Evolutionary conservation across 768 basidiomycete species (phyloP), one percentile per base, ranked within the genome.

Genomic region (Rhizopogon roseolus): DNA sequence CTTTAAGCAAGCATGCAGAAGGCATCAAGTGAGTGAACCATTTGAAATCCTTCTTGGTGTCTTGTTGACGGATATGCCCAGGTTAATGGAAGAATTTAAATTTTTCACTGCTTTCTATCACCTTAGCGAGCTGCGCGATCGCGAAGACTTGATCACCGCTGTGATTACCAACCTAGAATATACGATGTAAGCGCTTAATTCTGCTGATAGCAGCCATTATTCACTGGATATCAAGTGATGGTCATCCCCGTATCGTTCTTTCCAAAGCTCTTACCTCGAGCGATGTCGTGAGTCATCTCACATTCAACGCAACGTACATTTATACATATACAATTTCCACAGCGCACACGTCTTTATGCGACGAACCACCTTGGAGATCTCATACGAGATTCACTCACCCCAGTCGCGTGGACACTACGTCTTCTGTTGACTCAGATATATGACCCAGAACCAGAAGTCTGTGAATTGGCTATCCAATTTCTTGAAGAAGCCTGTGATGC

Each of bases 101-200:
- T 80, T 98, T 27, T 98, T 98, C 68, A 98, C 94, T 0, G 88
- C 91, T 0, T 95, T 98, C 68, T 98, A 98, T 65, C 95, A 94
- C 65, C 72, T 98, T 41, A 92, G 88, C 63, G 97, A 98, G 64
- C 77, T 98, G 36, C 79, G 88, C 25, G 89, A 88, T 68, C 79
- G 97, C 37, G 94, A 98, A 64, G 95, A 98, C 65, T 76, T 99
- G 42, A 90, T 95, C 54, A 91, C 87, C 61, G 86, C 84, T 2
- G 91, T 97, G 59, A 88, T 98, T 38, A 91, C 93, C 62, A 90
- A 90, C 60, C 73, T 97, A 37, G 93, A 98, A 66, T 99, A 98
- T 56, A 84, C 81, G 66, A 85, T 86, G 94, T 93, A 58, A 52
- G 90, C 72, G 16, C 50, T 27, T 13, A 32, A 36, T 19, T 34